Conservation (phyloP, 192 early-diverging fungal genomes). For the Kappamyces sp. region DNA sequence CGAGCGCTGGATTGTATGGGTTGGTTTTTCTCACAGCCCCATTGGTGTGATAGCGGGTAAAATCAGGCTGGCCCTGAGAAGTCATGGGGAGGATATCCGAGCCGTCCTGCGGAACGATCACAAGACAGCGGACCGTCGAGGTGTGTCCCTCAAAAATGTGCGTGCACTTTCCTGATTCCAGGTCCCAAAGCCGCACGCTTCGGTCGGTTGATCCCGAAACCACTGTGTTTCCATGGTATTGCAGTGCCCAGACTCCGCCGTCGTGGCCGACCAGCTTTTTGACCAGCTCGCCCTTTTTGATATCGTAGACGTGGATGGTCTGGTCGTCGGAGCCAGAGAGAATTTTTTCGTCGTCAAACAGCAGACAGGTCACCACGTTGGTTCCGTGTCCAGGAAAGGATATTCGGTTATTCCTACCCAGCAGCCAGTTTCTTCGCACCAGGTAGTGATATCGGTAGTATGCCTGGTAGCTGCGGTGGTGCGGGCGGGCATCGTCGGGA, state of each 20-base stretch:
- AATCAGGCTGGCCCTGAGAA: slow-evolving; percentile 33
- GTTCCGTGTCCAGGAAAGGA: slow-evolving; percentile 77
- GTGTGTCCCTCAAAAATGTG: slow-evolving; percentile 93
- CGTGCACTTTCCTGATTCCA: slow-evolving; percentile 80
- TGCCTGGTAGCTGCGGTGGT: slow-evolving; percentile 65
- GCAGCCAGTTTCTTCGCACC: slow-evolving; percentile 79
- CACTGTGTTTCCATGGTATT: slow-evolving; percentile 80
- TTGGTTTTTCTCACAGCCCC: background rate
- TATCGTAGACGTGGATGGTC: slow-evolving; percentile 90
- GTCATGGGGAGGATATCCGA: slow-evolving; percentile 38
- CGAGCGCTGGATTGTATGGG: background rate
- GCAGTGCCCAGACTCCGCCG: slow-evolving; percentile 97
- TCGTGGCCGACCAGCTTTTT: slow-evolving; percentile 73
- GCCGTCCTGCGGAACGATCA: slow-evolving; percentile 55
- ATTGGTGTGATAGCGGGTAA: background rate
- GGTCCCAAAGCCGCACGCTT: slow-evolving; percentile 94
- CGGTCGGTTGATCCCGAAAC: slow-evolving; percentile 94
- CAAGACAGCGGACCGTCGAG: slow-evolving; percentile 89
- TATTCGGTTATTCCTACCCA: slow-evolving; percentile 55
- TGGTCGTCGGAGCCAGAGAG: slow-evolving; percentile 90
- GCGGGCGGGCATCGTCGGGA: slow-evolving; percentile 24
- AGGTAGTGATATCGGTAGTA: slow-evolving; percentile 73
- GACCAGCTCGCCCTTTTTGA: slow-evolving; percentile 65
- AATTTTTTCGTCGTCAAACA: slow-evolving; percentile 95
- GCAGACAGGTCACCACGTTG: slow-evolving; percentile 89